phyloP scores from a whole-genome alignment of 352 stramenopile genomes.

The Blastocystis hominis region DNA sequence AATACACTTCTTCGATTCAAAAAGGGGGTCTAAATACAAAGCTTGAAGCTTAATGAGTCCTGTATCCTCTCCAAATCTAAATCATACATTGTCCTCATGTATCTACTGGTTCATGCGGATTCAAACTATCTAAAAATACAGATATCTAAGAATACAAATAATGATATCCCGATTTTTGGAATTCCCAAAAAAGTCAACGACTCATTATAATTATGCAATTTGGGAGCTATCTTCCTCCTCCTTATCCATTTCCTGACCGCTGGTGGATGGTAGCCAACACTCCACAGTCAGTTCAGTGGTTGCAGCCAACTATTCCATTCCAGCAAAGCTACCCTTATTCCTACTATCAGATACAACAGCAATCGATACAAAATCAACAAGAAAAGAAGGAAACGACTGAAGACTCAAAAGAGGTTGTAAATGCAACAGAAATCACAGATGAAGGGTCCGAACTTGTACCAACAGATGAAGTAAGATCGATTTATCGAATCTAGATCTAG shows the following conservation, averaged over 20 bases:
- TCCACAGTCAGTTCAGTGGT: not conserved
- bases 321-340: not conserved
- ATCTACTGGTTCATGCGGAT: not conserved
- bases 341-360: not conserved
- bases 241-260: constrained; percentile 20
- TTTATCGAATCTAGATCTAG: not conserved
- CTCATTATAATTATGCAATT: not conserved
- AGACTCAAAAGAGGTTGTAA: not conserved
- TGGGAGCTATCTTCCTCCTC: not conserved
- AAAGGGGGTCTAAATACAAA: not conserved
- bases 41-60: not conserved
- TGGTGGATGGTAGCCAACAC: not conserved
- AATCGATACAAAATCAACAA: not conserved
- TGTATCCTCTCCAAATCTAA: not conserved
- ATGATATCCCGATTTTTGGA: not conserved
- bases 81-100: not conserved
- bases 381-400: not conserved
- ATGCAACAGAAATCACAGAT: not conserved
- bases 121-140: not conserved
- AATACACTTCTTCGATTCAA: not conserved
- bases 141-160: not conserved
- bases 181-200: not conserved
- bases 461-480: not conserved
- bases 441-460: not conserved
- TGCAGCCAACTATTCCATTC: not conserved